These are phyloP conservation scores for Akebia trifoliata DNA, from an alignment of 164 flowering plant species.

Conservation along the genomic window DNA sequence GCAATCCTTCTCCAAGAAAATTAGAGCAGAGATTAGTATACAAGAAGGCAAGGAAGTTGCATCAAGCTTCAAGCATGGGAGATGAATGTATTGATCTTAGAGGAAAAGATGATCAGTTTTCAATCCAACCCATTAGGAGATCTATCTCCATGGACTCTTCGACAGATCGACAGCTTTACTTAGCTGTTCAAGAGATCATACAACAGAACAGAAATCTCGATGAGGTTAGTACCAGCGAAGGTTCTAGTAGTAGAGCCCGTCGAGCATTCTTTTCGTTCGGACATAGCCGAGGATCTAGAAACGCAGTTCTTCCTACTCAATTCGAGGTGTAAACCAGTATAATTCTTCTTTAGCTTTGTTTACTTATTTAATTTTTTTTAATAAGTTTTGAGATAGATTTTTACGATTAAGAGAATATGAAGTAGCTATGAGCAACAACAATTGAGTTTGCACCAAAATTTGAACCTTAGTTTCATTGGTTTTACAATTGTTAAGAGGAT, in stretches of 20 bases:
- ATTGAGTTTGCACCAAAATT: conserved; percentile 14
- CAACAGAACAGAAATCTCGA: conserved; percentile 31
- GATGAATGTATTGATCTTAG: conserved; percentile 78
- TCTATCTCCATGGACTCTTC: conserved; percentile 92
- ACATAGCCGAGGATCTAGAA: conserved; percentile 56
- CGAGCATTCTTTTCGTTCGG: conserved; percentile 76
- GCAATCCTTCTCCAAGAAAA: conserved; percentile 36
- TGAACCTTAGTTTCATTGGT: background rate
- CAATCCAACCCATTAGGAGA: conserved; percentile 66
- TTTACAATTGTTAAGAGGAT: background rate
- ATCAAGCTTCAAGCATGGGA: conserved; percentile 61
- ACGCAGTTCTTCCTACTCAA: conserved; percentile 54
- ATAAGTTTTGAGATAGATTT: background rate
- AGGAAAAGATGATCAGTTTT: conserved; percentile 49
- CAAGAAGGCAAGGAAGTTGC: conserved; percentile 35
- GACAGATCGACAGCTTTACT: conserved; percentile 51
- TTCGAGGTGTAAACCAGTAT: conserved; percentile 29
- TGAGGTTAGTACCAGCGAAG: conserved; percentile 39
- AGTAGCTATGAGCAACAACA: background rate
- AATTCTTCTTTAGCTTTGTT: background rate
- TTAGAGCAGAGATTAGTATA: conserved; percentile 22
- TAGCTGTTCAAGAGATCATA: conserved; percentile 56
- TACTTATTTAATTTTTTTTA: background rate
- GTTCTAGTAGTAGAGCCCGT: conserved; percentile 41
- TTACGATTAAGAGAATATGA: background rate